These are phyloP conservation scores for Cantharellus cinnabarinus DNA, from an alignment of 768 basidiomycete species.

Conservation along the genomic window DNA sequence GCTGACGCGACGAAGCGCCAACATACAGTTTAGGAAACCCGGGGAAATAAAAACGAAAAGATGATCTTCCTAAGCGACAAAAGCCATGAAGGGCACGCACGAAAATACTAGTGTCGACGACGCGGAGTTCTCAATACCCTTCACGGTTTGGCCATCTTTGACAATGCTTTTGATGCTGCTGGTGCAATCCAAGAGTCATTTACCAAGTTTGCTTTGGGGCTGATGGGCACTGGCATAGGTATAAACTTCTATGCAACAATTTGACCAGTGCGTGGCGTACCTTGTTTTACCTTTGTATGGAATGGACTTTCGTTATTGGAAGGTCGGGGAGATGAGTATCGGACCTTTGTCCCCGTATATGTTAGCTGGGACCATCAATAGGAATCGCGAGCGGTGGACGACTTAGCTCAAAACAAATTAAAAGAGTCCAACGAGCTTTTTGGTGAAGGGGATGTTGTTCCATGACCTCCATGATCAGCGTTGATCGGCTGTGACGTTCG, in stretches of 20 bases:
- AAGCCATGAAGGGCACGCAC: neutral
- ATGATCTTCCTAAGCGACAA: too few species aligned
- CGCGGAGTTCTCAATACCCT: constrained; percentile 23
- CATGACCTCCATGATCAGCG: neutral
- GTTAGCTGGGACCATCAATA: neutral
- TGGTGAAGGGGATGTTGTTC: neutral
- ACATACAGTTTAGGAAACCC: too few species aligned
- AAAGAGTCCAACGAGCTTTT: neutral
- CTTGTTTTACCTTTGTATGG: neutral
- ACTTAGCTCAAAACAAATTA: neutral
- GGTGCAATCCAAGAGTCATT: neutral
- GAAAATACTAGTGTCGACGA: constrained; percentile 26
- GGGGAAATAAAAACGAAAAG: too few species aligned
- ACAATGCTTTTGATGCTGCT: constrained; percentile 19
- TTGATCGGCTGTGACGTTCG: neutral
- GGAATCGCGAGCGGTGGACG: neutral
- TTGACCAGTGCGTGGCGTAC: neutral
- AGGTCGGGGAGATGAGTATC: neutral
- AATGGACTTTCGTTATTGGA: neutral
- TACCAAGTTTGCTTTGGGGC: constrained; percentile 3
- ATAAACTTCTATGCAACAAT: too few species aligned
- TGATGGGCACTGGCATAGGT: neutral
- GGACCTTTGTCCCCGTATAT: neutral
- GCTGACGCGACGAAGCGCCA: too few species aligned
- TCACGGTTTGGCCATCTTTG: constrained; percentile 24